Conservation (phyloP, 2,329 filamentous ascomycete species). For the Westerdykella sp. region DNA sequence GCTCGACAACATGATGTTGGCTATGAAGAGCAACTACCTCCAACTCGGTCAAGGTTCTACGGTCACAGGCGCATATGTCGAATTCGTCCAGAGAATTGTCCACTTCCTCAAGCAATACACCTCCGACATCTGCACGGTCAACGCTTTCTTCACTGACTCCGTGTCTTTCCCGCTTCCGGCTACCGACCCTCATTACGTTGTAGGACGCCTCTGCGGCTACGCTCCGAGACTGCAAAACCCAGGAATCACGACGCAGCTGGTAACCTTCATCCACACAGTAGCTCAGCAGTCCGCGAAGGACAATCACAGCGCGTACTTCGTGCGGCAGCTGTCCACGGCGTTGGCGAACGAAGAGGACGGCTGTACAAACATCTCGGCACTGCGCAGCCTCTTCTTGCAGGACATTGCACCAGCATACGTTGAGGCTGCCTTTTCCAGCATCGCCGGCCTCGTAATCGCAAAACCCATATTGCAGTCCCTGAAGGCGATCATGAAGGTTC, state of each 20-base stretch:
- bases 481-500: conserved; percentile 36
- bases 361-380: conserved; percentile 27
- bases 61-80: conserved; percentile 51
- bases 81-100: conserved; percentile 56
- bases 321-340: conserved; percentile 48
- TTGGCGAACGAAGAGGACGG: conserved; percentile 42
- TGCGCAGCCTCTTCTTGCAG: conserved; percentile 49
- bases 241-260: conserved; percentile 49
- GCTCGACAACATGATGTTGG: conserved; percentile 51
- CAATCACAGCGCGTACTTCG: conserved; percentile 51
- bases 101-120: conserved; percentile 57
- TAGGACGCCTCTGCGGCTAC: conserved; percentile 55
- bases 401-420: conserved; percentile 54
- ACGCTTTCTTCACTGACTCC: conserved; percentile 56
- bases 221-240: conserved; percentile 47
- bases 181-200: conserved; percentile 56
- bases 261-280: conserved; percentile 54
- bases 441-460: conserved; percentile 48
- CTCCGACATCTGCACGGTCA: conserved; percentile 50
- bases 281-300: conserved; percentile 54
- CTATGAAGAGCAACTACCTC: conserved; percentile 57
- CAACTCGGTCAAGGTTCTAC: conserved; percentile 40
- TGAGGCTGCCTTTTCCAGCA: conserved; percentile 41
- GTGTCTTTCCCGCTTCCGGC: conserved; percentile 54
- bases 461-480: conserved; percentile 48